Percentiles rank a stretch among this genome's conserved stretches.
phyloP scores from a whole-genome alignment of 768 basidiomycete genomes.

The Galerina sulciceps region DNA sequence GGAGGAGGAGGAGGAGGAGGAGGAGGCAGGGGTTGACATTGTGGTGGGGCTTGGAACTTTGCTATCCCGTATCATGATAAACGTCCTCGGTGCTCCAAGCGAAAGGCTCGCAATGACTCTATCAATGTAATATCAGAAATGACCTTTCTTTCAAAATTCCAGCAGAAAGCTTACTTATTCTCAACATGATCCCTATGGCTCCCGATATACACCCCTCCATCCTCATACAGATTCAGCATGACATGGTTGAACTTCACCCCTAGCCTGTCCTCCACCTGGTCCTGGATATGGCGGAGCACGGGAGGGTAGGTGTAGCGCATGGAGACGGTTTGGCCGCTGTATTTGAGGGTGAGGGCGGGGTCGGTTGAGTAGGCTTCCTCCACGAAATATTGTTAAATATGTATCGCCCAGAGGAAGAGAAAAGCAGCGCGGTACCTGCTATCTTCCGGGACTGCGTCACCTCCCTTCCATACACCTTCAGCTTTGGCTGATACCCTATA shows the following conservation, averaged over 20 bases:
- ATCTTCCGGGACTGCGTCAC: slow-evolving; percentile 34
- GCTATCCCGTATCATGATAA: slow-evolving; percentile 30
- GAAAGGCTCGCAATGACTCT: slow-evolving; percentile 37
- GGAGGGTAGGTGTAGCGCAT: slow-evolving; percentile 33
- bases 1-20: too few species aligned
- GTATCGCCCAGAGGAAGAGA: neutral
- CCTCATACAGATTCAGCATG: slow-evolving; percentile 33
- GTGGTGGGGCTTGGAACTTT: neutral
- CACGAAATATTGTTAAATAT: neutral
- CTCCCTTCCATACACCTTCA: slow-evolving; percentile 32
- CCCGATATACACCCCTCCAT: slow-evolving; percentile 33
- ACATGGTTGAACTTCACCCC: slow-evolving; percentile 36
- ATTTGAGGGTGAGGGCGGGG: slow-evolving; percentile 28
- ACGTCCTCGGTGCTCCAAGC: slow-evolving; percentile 31
- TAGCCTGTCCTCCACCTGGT: slow-evolving; percentile 29
- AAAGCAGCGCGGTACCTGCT: slow-evolving; percentile 20
- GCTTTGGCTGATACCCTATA: slow-evolving; percentile 34
- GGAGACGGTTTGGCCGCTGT: slow-evolving; percentile 33
- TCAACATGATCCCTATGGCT: slow-evolving; percentile 34
- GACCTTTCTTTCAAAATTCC: neutral
- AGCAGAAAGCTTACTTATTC: slow-evolving; percentile 21
- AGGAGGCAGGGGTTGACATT: neutral
- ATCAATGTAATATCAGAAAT: neutral
- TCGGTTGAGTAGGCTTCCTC: slow-evolving; percentile 31
- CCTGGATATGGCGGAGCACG: slow-evolving; percentile 31